Percentiles rank a stretch among this genome's conserved stretches.
Conservation (phyloP, 2,329 filamentous ascomycete genomes). For the Didymella arachidicola region DNA sequence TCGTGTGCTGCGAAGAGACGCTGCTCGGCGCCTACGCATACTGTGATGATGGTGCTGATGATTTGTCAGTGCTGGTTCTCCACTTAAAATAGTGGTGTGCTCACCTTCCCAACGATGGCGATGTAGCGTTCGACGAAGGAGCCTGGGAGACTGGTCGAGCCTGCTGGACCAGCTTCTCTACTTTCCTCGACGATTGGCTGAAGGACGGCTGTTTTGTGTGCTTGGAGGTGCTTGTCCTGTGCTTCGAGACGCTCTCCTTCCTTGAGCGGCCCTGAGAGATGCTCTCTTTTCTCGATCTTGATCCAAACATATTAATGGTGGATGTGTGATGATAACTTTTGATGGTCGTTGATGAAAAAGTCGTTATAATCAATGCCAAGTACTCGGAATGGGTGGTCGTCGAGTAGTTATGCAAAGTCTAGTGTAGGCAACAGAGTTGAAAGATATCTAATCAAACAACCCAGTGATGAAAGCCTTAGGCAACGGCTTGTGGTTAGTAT, state of each 20-base stretch:
- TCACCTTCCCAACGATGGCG: constrained; percentile 49
- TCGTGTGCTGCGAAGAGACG: constrained; percentile 92
- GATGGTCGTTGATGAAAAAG: constrained; percentile 21
- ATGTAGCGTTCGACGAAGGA: constrained; percentile 48
- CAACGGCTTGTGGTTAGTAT: constrained; percentile 38
- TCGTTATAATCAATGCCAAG: constrained; percentile 20
- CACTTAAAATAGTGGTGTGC: constrained; percentile 21
- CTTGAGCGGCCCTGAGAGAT: constrained; percentile 44
- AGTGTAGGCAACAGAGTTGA: constrained; percentile 44
- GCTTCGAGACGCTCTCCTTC: constrained; percentile 50
- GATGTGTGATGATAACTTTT: constrained; percentile 9
- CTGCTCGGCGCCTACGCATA: constrained; percentile 80
- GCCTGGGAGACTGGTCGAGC: constrained; percentile 39
- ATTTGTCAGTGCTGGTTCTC: constrained; percentile 28
- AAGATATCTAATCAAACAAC: constrained; percentile 37
- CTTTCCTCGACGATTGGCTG: constrained; percentile 45
- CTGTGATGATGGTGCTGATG: constrained; percentile 71
- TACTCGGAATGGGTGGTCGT: constrained; percentile 28
- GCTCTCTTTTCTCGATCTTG: constrained; percentile 46
- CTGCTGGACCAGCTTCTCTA: constrained; percentile 47
- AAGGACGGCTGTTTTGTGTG: constrained; percentile 50
- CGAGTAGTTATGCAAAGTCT: constrained; percentile 40
- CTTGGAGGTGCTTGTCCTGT: constrained; percentile 48
- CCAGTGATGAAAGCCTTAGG: constrained; percentile 37
- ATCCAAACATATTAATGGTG: constrained; percentile 47